Base-by-base conservation (phyloP, 805 yeast species). In the Candida ulmi region DNA sequence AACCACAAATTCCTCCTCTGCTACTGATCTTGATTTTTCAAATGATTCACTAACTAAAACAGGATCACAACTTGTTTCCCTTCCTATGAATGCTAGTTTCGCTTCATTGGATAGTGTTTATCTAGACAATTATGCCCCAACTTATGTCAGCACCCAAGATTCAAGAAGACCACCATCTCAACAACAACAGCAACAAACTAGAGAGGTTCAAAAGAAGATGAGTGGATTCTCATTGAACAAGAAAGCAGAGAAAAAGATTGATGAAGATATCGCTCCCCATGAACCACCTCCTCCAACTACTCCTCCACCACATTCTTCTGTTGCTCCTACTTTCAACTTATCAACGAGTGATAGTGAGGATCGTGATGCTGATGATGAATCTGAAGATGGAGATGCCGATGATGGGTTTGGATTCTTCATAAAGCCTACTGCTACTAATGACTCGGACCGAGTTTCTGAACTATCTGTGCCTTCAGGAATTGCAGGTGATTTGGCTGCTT, bases 71-170 rank as follows among this genome's bases (percentile, higher is more conserved):
- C 71, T 79, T 29, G 84, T 84, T 30, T 73, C 83, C 5, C 57
- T 83, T 30, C 87, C 87, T 0, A 65, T 80, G 13, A 80, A 77
- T 44, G 85, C 84, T 31, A 81, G 88, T 45, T 83, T 82, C 66
- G 91, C 91, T 1, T 83, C 90, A 0, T 62, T 84, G 53, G 88
- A 81, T 52, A 78, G 88, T 55, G 71, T 75, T 43, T 79, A 80
- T 53, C 72, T 77, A 47, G 83, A 77, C 38, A 74, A 69, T 43
- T 68, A 70, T 43, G 69, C 53, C 2, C 39, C 51, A 9, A 35
- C 46, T 11, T 51, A 48, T 37, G 30, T 13, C 5, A 34, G n/a
- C 13, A n/a, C 34, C 11, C 34, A 31, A 31, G 34, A 31, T 11
- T 31, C 34, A n/a, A 31, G 34, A 31, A 31, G 26, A 31, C 34